A percentile compares a stretch with the other conserved stretches of the same genome.
These are phyloP conservation scores for Rhizopus stolonifer DNA, from an alignment of 371 early-diverging fungal genomes.

Conservation along the genomic window DNA sequence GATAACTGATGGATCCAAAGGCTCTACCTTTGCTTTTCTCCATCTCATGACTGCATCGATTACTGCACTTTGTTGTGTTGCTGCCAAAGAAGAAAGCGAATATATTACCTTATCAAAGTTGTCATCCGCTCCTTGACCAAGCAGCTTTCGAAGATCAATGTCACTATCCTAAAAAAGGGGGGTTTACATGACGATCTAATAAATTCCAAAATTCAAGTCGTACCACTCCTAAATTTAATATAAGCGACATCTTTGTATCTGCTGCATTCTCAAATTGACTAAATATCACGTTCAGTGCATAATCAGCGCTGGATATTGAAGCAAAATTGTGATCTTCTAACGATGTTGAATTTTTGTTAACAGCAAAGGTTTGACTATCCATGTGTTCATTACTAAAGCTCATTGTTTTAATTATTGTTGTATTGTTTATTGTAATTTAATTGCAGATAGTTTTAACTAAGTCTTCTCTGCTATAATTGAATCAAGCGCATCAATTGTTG, in stretches of 20 bases:
- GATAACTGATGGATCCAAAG: conserved; percentile 46
- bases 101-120: conserved; percentile 79
- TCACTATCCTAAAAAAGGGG: conserved; percentile 53
- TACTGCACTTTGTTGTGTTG: conserved; percentile 82
- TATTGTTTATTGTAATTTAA: background rate
- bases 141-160: conserved; percentile 60
- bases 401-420: background rate
- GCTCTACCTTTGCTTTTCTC: conserved; percentile 79
- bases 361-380: background rate
- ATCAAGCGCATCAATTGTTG: background rate
- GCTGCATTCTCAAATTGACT: conserved; percentile 46
- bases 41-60: conserved; percentile 91
- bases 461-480: background rate
- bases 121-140: conserved; percentile 74
- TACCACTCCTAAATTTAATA: conserved; percentile 45
- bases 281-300: conserved; percentile 47
- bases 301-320: conserved; percentile 42
- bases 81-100: conserved; percentile 80
- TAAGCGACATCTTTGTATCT: conserved; percentile 42
- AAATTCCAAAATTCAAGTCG: background rate
- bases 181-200: background rate
- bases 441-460: background rate
- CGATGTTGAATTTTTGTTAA: background rate
- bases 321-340: background rate
- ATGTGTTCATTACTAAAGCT: background rate